Evolutionary conservation across 805 yeast species (phyloP), one percentile per base, ranked within the genome.

Genomic region (Barnettozyma californica): DNA sequence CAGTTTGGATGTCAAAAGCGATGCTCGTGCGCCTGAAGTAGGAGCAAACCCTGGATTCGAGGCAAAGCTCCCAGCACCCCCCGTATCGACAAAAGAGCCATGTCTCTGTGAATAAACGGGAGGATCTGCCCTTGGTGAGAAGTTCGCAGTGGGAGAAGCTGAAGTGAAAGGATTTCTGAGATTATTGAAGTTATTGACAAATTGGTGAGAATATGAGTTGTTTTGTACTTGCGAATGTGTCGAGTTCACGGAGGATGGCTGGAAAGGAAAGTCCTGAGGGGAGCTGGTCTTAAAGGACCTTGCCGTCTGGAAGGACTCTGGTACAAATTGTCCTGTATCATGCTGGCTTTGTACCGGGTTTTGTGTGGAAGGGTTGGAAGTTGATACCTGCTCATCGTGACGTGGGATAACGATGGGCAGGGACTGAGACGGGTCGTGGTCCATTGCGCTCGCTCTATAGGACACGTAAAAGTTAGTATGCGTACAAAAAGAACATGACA

Each of bases 1-100:
- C 23, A 67, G 55, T 48, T 58, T 64, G 7, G 68, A 60, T 2
- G 71, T 66, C 42, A 68, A 54, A 33, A 68, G 50, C 13, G 68
- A 63, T 13, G 56, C 58, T 39, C 59, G 53, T 13, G 56, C 41
- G 25, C 46, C 49, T 2, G 56, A 33, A 16, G 50, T 36, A 14
- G 25, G 38, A 27, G 37, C 16, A 21, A 47, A 35, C n/a, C 47
- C 37, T 14, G 45, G 18, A 14, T 38, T 37, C 21, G 43, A 31
- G 33, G 37, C n/a, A 26, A 44, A 45, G 33, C 29, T 44, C 18
- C 21, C 18, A 29, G 21, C 39, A 19, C 41, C 33, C 16, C 41
- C 33, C 16, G 33, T 5, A 4, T 47, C 50, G 33, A 27, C 53
- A 41, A 37, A 33, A 16, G 38, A 45, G 41, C 29, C 46, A 16